A percentile compares a stretch with the other conserved stretches of the same genome.
Conservation (phyloP, 805 yeast species). For the Hanseniaspora guilliermondii region DNA sequence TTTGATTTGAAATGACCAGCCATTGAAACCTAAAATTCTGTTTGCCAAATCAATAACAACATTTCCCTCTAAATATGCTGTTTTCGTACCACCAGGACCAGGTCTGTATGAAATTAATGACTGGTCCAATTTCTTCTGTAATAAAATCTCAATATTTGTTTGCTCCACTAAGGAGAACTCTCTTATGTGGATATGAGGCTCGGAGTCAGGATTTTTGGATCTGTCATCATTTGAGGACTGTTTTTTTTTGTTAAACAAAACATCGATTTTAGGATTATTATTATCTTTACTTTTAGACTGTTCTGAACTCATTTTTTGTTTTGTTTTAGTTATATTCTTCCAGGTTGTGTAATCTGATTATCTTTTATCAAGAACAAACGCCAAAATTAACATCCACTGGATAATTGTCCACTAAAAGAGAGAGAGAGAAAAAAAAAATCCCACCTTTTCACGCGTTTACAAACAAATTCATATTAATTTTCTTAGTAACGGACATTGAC, state of each 20-base stretch:
- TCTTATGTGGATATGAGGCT: constrained; percentile 10
- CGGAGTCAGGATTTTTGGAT: background rate
- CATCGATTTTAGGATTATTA: background rate
- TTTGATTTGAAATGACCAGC: constrained; percentile 67
- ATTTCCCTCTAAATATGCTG: constrained; percentile 75
- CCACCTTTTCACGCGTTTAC: background rate
- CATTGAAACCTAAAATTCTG: constrained; percentile 70
- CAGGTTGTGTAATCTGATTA: too few relatives aligned
- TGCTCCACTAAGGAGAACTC: constrained; percentile 10
- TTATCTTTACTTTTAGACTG: background rate
- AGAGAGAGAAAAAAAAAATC: too few relatives aligned
- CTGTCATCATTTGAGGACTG: background rate
- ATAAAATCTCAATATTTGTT: background rate
- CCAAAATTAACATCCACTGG: background rate
- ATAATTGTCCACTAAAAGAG: too few relatives aligned
- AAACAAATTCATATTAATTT: background rate
- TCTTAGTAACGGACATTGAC: too few relatives aligned
- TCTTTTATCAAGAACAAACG: background rate
- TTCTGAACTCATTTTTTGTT: background rate
- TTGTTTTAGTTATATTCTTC: background rate
- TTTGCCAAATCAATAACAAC: constrained; percentile 68
- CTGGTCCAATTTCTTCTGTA: constrained; percentile 46
- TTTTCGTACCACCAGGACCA: constrained; percentile 58
- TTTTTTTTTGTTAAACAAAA: background rate
- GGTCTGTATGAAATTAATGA: constrained; percentile 65